Evolutionary conservation across 169 alveolate species (phyloP).

Genomic region (Haemoproteus tartakovskyi): DNA sequence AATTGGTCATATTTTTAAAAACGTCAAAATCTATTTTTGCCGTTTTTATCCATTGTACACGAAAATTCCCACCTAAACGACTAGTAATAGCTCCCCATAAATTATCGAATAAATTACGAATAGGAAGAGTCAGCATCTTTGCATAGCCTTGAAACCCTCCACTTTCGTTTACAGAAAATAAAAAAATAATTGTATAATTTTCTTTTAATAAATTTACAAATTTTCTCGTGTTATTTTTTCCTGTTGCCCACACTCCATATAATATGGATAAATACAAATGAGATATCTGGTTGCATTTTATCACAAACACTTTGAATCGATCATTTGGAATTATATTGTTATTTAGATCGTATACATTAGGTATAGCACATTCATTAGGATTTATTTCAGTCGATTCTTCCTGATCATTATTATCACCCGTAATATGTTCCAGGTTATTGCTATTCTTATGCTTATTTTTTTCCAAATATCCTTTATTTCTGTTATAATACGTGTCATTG

Average conservation of each 20-base stretch:
- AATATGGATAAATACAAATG: conserved; percentile 75
- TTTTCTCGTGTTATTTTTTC: conserved; percentile 70
- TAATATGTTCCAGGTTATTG: no score
- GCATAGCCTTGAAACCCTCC: conserved; percentile 85
- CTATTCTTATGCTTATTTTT: no score
- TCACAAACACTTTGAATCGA: conserved; percentile 71
- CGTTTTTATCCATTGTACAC: conserved; percentile 82
- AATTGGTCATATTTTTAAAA: conserved; percentile 71
- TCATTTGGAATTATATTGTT: conserved; percentile 1
- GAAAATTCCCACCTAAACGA: conserved; percentile 79
- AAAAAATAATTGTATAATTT: conserved; percentile 73
- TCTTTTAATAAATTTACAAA: conserved; percentile 67
- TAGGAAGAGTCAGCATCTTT: conserved; percentile 76
- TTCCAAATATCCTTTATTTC: no score
- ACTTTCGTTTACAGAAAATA: conserved; percentile 82
- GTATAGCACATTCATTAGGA: no score
- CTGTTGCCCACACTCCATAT: conserved; percentile 83
- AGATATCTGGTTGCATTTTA: conserved; percentile 76
- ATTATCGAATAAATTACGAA: conserved; percentile 68
- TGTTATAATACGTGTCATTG: no score
- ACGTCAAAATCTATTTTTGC: conserved; percentile 77
- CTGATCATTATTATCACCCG: no score
- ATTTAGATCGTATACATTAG: conserved; percentile 25
- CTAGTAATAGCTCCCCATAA: conserved; percentile 79
- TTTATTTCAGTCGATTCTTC: no score